Base-by-base conservation (phyloP, 441 rosid species). In the Erodium trifolium region DNA sequence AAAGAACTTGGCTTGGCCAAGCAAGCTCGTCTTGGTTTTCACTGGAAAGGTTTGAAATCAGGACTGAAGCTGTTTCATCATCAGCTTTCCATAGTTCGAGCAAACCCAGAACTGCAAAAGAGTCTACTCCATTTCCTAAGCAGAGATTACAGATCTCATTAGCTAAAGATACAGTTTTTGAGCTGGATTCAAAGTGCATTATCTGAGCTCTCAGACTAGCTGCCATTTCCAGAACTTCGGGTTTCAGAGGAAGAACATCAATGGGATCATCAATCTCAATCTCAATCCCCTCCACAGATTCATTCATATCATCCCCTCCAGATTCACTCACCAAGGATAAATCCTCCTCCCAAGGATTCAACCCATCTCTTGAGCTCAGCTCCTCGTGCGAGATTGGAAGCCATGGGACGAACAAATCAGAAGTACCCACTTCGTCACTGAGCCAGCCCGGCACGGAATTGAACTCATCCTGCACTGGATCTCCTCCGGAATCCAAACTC, bases 41-140 rank as follows among this genome's bases (percentile, higher is more conserved):
- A 64, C 43, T 79, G 14, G 75, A 72, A 70, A 89, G 78, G 80
- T 84, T 77, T 47, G 86, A 82, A 64, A 88, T 70, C 11, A 90
- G 74, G 70, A 87, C 72, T 0, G 91, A 82, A 76, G 89, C 80
- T 68, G 77, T 79, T 71, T 92, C 94, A 27, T 89, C 94, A 65
- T 82, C 93, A 7, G 77, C 85, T 78, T 80, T 82, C 94, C 96
- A 89, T 70, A 87, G 94, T 77, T 88, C 90, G 75, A 92, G 80
- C 78, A 84, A 71, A 70, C 76, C 79, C 80, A 89, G 74, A 75
- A 88, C 67, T 18, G 37, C 70, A 3, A 83, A 72, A 65, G 86
- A 73, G 71, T 84, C 81, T n/a, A 66, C 78, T 67, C 81, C 75
- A 51, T 77, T 80, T 1, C 67, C 82, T 51, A 82, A 72, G 76